phyloP scores from a whole-genome alignment of 176 grass and related monocot genomes.

The Hordeum marinum region DNA sequence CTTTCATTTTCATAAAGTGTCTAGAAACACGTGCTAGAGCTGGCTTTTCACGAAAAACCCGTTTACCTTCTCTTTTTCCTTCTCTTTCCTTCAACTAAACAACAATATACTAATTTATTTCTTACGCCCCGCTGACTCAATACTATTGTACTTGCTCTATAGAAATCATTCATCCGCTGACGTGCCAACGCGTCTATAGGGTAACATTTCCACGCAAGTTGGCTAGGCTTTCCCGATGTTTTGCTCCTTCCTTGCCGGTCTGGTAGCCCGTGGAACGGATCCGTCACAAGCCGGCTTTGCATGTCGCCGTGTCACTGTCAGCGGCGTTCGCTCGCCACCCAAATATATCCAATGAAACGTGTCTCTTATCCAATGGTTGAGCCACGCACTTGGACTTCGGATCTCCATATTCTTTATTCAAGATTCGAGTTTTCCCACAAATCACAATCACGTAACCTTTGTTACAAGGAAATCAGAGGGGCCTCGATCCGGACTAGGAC shows the following conservation, averaged over 20 bases:
- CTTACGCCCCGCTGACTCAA: no score
- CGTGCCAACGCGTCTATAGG: neutral
- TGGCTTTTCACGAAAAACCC: no score
- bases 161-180: conserved; percentile 19
- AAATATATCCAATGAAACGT: neutral
- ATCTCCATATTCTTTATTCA: neutral
- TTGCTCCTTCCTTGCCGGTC: neutral
- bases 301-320: neutral
- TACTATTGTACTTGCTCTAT: no score
- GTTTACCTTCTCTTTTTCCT: no score
- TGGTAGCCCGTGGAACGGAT: neutral
- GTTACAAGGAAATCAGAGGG: no score
- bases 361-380: neutral
- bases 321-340: neutral
- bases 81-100: no score
- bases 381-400: neutral
- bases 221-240: conserved; percentile 3
- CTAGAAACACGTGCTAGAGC: no score
- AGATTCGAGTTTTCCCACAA: neutral
- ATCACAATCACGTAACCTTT: neutral
- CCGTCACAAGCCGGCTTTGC: neutral
- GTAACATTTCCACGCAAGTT: neutral
- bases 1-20: no score
- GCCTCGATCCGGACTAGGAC: no score
- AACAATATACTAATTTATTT: no score